A percentile compares a stretch with the other conserved stretches of the same genome.
Conservation (phyloP, 768 basidiomycete genomes). For the Trametes villosa region DNA sequence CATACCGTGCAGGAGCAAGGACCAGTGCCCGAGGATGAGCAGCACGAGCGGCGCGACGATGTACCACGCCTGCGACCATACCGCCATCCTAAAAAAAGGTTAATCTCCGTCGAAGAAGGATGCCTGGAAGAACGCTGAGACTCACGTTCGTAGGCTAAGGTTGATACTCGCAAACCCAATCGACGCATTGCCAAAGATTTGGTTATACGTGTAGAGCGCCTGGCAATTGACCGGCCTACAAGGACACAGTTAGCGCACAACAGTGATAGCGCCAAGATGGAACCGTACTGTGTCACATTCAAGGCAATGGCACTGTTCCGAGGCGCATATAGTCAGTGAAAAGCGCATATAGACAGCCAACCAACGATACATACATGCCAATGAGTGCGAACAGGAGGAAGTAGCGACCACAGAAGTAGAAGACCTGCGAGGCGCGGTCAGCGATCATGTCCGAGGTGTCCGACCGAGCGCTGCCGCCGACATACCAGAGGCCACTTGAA, state of each 20-base stretch:
- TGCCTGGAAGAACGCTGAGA: not conserved
- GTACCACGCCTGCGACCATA: conserved; percentile 64
- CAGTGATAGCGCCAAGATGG: not conserved
- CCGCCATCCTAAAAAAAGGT: conserved; percentile 50
- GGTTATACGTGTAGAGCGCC: conserved; percentile 50
- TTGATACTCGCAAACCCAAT: conserved; percentile 52
- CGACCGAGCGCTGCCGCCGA: not conserved
- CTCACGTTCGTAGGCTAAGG: conserved; percentile 49
- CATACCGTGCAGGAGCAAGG: conserved; percentile 65
- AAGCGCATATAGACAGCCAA: not conserved
- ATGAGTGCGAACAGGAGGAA: conserved; percentile 48
- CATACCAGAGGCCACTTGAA: conserved; percentile 53
- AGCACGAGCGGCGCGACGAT: conserved; percentile 54
- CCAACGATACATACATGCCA: conserved; percentile 46
- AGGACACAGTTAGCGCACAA: not conserved
- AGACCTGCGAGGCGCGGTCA: conserved; percentile 35
- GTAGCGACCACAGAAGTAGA: conserved; percentile 53
- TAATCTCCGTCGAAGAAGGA: not conserved
- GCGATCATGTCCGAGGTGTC: too few species aligned
- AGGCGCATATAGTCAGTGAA: conserved; percentile 3
- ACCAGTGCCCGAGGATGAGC: conserved; percentile 72
- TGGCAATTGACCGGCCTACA: conserved; percentile 48
- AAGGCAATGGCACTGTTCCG: conserved; percentile 42
- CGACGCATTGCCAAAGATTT: conserved; percentile 49
- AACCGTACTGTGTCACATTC: conserved; percentile 40